phyloP scores from a whole-genome alignment of 257 asterid species.

The Rauvolfia tetraphylla region DNA sequence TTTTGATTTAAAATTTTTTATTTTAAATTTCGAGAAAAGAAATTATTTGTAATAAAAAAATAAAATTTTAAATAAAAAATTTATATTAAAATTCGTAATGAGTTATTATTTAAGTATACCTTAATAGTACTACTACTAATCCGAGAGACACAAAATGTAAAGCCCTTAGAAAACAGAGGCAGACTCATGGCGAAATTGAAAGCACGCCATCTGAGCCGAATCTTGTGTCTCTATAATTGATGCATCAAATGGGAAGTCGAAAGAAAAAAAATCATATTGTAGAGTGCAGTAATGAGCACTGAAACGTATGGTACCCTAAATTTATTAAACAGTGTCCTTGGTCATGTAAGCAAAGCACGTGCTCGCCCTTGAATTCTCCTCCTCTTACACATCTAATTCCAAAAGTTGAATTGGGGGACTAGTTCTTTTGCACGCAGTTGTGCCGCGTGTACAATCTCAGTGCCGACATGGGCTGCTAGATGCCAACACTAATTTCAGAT shows the following conservation, averaged over 20 bases:
- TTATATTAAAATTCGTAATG: too few species aligned
- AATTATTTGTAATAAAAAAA: too few species aligned
- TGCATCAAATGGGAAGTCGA: not conserved
- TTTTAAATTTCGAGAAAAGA: too few species aligned
- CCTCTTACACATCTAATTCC: not conserved
- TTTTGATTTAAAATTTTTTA: too few species aligned
- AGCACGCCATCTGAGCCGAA: not conserved
- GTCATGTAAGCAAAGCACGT: slow-evolving; percentile 19
- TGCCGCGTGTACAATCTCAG: not conserved
- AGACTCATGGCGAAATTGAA: not conserved
- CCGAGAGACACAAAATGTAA: not conserved
- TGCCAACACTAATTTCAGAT: not conserved
- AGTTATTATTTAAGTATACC: too few species aligned
- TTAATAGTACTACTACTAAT: too few species aligned
- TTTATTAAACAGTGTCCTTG: slow-evolving; percentile 3
- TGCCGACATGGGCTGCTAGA: slow-evolving; percentile 23
- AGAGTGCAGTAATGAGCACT: not conserved
- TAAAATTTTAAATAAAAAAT: too few species aligned
- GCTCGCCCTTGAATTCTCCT: slow-evolving; percentile 2
- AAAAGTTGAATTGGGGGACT: not conserved
- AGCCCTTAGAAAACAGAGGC: not conserved
- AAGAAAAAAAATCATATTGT: not conserved
- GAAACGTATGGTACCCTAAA: not conserved
- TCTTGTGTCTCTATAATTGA: not conserved
- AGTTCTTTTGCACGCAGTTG: not conserved